Percentiles rank a stretch among this genome's conserved stretches.
These are phyloP conservation scores for Stachybotrys echinatus DNA, from an alignment of 2,329 filamentous ascomycete genomes.

Conservation along the genomic window DNA sequence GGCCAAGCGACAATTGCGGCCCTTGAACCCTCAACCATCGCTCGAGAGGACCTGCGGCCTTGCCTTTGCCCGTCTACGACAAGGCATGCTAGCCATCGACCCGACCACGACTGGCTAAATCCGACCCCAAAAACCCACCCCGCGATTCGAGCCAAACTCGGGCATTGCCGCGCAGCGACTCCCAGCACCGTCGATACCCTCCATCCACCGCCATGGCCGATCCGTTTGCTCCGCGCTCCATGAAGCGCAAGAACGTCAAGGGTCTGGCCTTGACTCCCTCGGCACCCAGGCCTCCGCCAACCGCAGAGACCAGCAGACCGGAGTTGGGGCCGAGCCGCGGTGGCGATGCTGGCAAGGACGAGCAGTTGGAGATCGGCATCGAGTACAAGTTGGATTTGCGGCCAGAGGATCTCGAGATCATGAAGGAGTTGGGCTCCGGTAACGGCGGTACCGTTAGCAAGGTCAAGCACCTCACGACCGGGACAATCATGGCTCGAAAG, in stretches of 20 bases:
- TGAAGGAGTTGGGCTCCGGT: slow-evolving; percentile 91
- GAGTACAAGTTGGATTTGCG: slow-evolving; percentile 92
- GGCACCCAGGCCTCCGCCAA: slow-evolving; percentile 64
- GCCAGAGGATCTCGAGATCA: slow-evolving; percentile 84
- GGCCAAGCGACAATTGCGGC: too few species aligned
- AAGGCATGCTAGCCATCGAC: background rate
- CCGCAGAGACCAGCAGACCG: slow-evolving; percentile 65
- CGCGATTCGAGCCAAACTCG: background rate
- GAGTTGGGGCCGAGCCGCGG: slow-evolving; percentile 58
- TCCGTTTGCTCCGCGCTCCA: slow-evolving; percentile 64
- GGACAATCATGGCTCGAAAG: slow-evolving; percentile 97
- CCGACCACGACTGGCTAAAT: background rate
- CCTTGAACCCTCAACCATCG: too few species aligned
- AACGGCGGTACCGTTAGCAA: slow-evolving; percentile 99
- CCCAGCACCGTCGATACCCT: background rate
- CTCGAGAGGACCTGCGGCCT: background rate
- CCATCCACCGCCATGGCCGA: slow-evolving; percentile 50
- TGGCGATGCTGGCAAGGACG: slow-evolving; percentile 47
- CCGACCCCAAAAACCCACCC: background rate
- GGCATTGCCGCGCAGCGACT: background rate
- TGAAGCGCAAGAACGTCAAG: slow-evolving; percentile 99
- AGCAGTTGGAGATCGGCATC: slow-evolving; percentile 85
- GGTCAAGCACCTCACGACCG: slow-evolving; percentile 89
- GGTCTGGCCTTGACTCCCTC: slow-evolving; percentile 82
- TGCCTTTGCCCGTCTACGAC: background rate